These are phyloP conservation scores for Chenopodium formosanum DNA, from an alignment of 148 eudicot species.

Conservation along the genomic window DNA sequence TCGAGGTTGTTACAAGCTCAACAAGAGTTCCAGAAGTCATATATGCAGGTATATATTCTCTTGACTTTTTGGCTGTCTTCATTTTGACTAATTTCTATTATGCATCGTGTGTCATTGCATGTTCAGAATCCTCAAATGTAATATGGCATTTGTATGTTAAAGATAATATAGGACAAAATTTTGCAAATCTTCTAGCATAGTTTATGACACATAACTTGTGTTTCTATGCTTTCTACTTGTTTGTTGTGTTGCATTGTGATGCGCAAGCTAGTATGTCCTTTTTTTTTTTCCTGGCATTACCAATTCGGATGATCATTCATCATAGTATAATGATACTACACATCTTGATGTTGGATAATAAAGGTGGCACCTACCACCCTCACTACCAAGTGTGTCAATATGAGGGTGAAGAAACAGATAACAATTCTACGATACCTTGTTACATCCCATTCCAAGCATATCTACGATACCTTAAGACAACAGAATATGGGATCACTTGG, in stretches of 20 bases:
- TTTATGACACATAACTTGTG: neutral
- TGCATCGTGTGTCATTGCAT: neutral
- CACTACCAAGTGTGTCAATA: neutral
- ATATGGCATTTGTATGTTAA: neutral
- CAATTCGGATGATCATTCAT: neutral
- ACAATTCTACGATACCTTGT: neutral
- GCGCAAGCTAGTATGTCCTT: neutral
- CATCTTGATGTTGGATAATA: neutral
- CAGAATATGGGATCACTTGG: neutral
- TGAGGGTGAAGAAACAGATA: neutral
- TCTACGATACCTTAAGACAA: neutral
- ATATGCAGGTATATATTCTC: conserved; percentile 61
- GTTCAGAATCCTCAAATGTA: neutral
- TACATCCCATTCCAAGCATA: neutral
- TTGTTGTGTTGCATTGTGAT: neutral
- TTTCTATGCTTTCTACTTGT: neutral
- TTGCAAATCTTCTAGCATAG: neutral
- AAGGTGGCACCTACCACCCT: neutral
- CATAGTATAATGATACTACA: neutral
- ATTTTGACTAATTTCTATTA: neutral
- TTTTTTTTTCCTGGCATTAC: neutral
- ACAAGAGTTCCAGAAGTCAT: conserved; percentile 76
- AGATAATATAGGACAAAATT: neutral
- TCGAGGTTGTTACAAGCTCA: conserved; percentile 63
- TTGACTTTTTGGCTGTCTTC: neutral